Evolutionary conservation across 2,329 filamentous ascomycete genomes (phyloP), one percentile per base, ranked within the genome.

Genomic region (Bipolaris victoriae): DNA sequence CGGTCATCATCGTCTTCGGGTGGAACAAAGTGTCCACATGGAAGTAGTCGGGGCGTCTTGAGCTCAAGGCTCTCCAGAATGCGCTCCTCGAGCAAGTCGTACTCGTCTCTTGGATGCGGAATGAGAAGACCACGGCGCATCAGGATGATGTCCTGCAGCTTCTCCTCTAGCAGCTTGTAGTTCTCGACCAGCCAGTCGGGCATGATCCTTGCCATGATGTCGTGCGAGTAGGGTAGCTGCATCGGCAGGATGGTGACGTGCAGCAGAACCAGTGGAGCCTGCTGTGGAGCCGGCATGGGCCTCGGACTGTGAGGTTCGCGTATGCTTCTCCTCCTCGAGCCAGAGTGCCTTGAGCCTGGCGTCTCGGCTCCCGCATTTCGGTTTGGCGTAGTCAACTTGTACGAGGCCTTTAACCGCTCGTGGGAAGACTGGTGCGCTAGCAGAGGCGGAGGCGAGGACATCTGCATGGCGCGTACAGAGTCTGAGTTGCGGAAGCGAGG

Each of bases 101-200:
- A 94, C 72, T 93, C 90, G 54, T 89, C 88, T 64, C 90, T 86
- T 1, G 91, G 91, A 70, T 95, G 91, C 1, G 90, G 86, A 7
- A 95, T 82, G 41, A 95, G 79, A 33, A 95, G 83, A 2, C 90
- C 91, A 20, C 91, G 84, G 69, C 90, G 84, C 62, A 90, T 82
- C 10, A 77, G 60, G 11, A 92, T 86, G 0, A 89, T 91, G 49
- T 92, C 89, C 1, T 86, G 86, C 3, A 91, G 81, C 57, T 89
- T 88, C 51, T 90, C 87, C 62, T 88, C 86, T 2, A 94, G 79
- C 56, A 89, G 79, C 44, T 84, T 83, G 84, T 87, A 90, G 31
- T 86, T 85, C 60, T 87, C 84, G 13, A 77, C 63, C 69, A 86
- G 64, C 76, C 76, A 71, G 61, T 76, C 76, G 60, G 84, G 84